Conservation (phyloP, 2,329 filamentous ascomycete genomes). For the Ophiostoma pallidulum region DNA sequence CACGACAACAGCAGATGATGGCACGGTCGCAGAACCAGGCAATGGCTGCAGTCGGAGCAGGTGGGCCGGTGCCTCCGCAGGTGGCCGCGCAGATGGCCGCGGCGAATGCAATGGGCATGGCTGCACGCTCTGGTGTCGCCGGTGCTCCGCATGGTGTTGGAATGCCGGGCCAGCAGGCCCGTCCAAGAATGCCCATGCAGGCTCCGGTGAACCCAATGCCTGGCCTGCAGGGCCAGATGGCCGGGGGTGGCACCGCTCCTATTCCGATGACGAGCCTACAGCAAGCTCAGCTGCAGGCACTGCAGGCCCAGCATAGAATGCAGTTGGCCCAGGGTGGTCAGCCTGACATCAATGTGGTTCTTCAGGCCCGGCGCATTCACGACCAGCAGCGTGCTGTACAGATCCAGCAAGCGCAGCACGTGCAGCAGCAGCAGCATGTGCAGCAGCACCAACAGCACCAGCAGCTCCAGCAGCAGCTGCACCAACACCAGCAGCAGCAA, state of each 20-base stretch:
- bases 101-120: constrained; percentile 23
- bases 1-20: constrained; percentile 19
- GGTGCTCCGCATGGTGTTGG: constrained; percentile 30
- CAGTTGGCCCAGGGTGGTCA: constrained; percentile 34
- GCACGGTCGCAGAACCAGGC: constrained; percentile 16
- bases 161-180: constrained; percentile 39
- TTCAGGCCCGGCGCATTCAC: constrained; percentile 57
- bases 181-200: constrained; percentile 46
- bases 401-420: constrained; percentile 45
- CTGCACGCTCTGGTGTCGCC: constrained; percentile 33
- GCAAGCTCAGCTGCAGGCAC: constrained; percentile 59
- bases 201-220: constrained; percentile 42
- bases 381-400: constrained; percentile 46
- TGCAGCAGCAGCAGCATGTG: constrained; percentile 22
- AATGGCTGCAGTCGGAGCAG: constrained; percentile 23
- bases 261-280: constrained; percentile 54
- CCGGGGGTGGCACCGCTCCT: constrained; percentile 40
- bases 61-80: constrained; percentile 27
- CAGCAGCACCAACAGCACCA: constrained; percentile 40
- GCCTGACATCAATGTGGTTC: constrained; percentile 45
- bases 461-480: constrained; percentile 49
- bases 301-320: constrained; percentile 51
- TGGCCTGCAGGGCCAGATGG: constrained; percentile 39
- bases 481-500: constrained; percentile 49
- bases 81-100: constrained; percentile 32